Base-by-base conservation (phyloP, 768 basidiomycete species). In the Tricholoma furcatifolium region DNA sequence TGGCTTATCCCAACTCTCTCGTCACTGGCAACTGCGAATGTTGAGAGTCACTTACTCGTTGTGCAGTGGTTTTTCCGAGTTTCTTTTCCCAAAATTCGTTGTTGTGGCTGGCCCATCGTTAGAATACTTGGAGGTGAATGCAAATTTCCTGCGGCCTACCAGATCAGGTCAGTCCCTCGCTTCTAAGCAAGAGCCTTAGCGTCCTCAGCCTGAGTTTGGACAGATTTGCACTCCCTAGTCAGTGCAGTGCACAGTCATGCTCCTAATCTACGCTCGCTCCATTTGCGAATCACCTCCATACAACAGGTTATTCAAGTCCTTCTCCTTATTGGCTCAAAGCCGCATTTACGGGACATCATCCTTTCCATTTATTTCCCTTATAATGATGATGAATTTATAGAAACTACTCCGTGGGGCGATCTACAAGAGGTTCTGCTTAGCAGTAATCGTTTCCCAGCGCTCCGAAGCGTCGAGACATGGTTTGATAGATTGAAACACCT, bases 1-100 rank as follows among this genome's bases (percentile, higher is more conserved):
- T 53, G 51, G 51, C 34, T 53, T 40, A 41, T 24, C n/a, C 43
- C 51, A 8, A 44, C 51, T 47, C 51, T 53, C 21, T 53, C 43
- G 12, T 53, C 51, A 40, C 34, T 53, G 44, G 44, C n/a, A 47
- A 40, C 34, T 53, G 44, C 51, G 21, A 47, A 30, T 4, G 21
- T 47, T 53, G 44, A 18, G 39, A 24, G 17, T 44, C 8, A 7
- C 4, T 4, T 27, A 27, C 27, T 18, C 34, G 6, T n/a, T 21
- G 5, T 6, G 36, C 14, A 6, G 31, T 11, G 7, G 8, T 5
- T 27, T 7, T 24, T 17, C 2, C 27, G 6, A 6, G 6, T 14
- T 21, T 23, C 48, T 17, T 4, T 15, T 39, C 20, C 44, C 24
- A 10, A 53, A 20, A 1, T 47, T 39, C 31, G 32, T 46, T 18